Conservation (phyloP, 2,329 filamentous ascomycete genomes). For the Aphanoascus verrucosus region DNA sequence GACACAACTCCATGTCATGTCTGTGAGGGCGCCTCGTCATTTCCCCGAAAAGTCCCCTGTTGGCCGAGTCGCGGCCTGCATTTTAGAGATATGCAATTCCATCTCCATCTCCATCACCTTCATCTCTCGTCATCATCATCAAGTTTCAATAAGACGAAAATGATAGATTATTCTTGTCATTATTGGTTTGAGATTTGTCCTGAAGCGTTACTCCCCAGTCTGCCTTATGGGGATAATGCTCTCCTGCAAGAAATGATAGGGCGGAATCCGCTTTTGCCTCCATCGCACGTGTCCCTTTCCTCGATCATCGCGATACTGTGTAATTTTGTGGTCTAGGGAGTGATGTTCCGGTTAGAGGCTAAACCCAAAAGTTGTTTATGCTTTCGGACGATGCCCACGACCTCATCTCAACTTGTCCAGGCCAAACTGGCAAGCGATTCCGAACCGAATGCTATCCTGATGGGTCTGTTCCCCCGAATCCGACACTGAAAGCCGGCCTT, state of each 20-base stretch:
- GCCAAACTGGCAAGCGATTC: background rate
- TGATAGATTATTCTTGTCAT: background rate
- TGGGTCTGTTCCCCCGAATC: background rate
- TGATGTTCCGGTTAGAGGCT: background rate
- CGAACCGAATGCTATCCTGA: background rate
- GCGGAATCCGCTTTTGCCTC: background rate
- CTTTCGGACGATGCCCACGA: constrained; percentile 2
- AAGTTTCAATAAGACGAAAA: too few species aligned
- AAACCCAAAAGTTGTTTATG: constrained; percentile 5
- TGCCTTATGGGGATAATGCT: constrained; percentile 5
- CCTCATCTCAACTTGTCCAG: background rate
- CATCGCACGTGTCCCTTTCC: background rate
- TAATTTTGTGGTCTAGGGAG: background rate
- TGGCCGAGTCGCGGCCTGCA: too few species aligned
- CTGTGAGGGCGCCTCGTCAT: too few species aligned
- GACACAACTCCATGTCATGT: background rate
- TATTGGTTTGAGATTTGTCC: background rate
- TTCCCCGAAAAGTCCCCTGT: too few species aligned
- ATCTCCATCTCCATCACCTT: too few species aligned
- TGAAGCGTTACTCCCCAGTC: background rate
- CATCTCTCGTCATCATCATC: background rate
- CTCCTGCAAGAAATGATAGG: background rate
- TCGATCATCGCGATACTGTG: background rate
- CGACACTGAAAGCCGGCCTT: background rate
- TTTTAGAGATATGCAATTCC: too few species aligned